These are phyloP conservation scores for Globisporangium spinosum DNA, from an alignment of 352 stramenopile species.

Conservation along the genomic window DNA sequence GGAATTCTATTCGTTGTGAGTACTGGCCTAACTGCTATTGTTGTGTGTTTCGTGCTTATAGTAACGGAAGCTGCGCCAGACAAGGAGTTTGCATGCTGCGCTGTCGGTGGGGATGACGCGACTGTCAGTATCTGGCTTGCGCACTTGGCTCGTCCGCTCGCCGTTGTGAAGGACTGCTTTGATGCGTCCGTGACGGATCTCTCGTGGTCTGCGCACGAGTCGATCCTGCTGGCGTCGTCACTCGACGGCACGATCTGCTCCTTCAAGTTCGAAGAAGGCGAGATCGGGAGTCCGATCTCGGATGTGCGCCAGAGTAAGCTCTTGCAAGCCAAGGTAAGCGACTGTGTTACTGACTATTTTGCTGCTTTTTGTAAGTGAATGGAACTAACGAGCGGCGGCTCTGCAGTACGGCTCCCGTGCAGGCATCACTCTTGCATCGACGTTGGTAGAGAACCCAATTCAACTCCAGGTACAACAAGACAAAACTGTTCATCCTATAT, in stretches of 20 bases:
- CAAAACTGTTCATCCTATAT: not conserved
- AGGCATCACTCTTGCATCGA: conserved; percentile 76
- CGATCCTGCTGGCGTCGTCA: conserved; percentile 65
- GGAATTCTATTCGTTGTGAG: not conserved
- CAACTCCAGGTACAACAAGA: conserved; percentile 52
- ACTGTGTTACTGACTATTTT: not conserved
- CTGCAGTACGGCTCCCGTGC: conserved; percentile 75
- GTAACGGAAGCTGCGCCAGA: conserved; percentile 48
- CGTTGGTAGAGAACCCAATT: conserved; percentile 74
- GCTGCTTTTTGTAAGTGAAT: not conserved
- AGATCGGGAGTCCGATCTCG: conserved; percentile 70
- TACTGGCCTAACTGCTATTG: not conserved
- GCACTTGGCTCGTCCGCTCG: conserved; percentile 67
- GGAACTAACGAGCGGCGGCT: not conserved
- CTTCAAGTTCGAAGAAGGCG: conserved; percentile 64
- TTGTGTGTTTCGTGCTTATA: conserved; percentile 17
- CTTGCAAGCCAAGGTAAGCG: conserved; percentile 64
- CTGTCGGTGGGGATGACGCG: conserved; percentile 74
- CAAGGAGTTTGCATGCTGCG: conserved; percentile 86
- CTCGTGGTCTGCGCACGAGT: conserved; percentile 56
- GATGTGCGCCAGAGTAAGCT: conserved; percentile 76
- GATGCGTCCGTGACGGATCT: conserved; percentile 81
- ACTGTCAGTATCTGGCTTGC: conserved; percentile 86
- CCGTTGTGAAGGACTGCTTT: conserved; percentile 83
- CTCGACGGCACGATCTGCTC: conserved; percentile 83